Conservation (phyloP, 257 asterid species). For the Thymus quinquecostatus region DNA sequence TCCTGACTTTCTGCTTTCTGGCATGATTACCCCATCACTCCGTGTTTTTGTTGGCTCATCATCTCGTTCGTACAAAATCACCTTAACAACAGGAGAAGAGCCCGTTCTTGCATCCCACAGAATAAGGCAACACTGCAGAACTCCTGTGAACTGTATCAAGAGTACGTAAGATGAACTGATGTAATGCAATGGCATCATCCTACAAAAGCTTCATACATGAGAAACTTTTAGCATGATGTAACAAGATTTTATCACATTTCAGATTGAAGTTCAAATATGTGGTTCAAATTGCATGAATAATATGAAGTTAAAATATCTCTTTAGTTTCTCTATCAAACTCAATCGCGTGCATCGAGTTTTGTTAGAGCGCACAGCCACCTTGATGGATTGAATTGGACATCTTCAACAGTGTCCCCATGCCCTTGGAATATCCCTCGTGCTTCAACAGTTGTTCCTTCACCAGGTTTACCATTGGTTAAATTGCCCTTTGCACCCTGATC, state of each 20-base stretch:
- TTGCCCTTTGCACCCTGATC: constrained; percentile 73
- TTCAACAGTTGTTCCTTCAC: constrained; percentile 56
- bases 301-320: constrained; percentile 5
- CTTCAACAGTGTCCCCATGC: constrained; percentile 88
- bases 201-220: constrained; percentile 21
- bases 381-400: constrained; percentile 93
- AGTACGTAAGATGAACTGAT: too few relatives aligned
- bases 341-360: not conserved
- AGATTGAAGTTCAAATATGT: constrained; percentile 21
- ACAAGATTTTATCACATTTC: constrained; percentile 28
- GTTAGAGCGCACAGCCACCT: constrained; percentile 50
- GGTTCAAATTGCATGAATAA: constrained; percentile 13
- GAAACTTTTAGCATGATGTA: constrained; percentile 5
- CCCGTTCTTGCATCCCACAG: constrained; percentile 93
- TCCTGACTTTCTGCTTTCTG: too few relatives aligned
- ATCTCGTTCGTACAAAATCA: too few relatives aligned
- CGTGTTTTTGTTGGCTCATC: too few relatives aligned
- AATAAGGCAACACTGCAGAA: constrained; percentile 94
- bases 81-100: too few relatives aligned
- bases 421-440: constrained; percentile 83
- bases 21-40: too few relatives aligned
- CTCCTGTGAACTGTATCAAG: constrained; percentile 68
- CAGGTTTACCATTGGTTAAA: constrained; percentile 48
- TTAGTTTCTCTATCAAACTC: constrained; percentile 17
- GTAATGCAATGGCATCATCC: constrained; percentile 12